A percentile compares a stretch with the other conserved stretches of the same genome.
phyloP scores from a whole-genome alignment of 176 grass and related monocot species.

The Tillandsia fasciculata region DNA sequence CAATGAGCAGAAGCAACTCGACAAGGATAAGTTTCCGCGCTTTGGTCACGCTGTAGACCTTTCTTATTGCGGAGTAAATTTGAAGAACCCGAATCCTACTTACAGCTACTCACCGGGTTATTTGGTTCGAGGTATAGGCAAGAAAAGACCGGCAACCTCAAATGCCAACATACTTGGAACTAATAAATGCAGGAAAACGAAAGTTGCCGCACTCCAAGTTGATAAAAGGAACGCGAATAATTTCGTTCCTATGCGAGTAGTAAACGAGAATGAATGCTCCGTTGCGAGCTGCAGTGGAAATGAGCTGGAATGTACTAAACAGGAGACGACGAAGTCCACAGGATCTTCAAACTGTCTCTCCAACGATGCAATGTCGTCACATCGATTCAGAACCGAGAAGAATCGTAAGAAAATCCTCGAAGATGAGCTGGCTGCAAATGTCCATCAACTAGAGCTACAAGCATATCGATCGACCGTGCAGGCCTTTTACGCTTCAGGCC shows the following conservation, averaged over 20 bases:
- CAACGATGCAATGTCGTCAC: constrained; percentile 40
- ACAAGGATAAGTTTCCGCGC: not conserved
- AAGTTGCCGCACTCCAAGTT: constrained; percentile 5
- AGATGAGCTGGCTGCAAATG: constrained; percentile 13
- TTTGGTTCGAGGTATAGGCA: constrained; percentile 18
- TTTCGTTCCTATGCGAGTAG: constrained; percentile 13
- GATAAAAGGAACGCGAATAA: not conserved
- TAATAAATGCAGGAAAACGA: constrained; percentile 7
- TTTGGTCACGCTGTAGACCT: constrained; percentile 2
- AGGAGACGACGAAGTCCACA: constrained; percentile 8
- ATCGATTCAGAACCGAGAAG: constrained; percentile 19
- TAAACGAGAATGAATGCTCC: constrained; percentile 47
- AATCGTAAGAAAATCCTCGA: not conserved
- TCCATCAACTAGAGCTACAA: constrained; percentile 56
- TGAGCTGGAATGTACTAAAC: constrained; percentile 7
- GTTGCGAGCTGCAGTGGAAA: constrained; percentile 62
- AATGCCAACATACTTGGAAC: constrained; percentile 4
- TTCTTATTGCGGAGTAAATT: constrained; percentile 6
- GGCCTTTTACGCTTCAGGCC: constrained; percentile 54
- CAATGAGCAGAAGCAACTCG: not conserved
- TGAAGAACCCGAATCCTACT: constrained; percentile 17
- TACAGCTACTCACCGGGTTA: not conserved
- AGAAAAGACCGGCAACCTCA: constrained; percentile 36
- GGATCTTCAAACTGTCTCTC: not conserved
- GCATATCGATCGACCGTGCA: constrained; percentile 55